A percentile compares a stretch with the other conserved stretches of the same genome.
Conservation (phyloP, 1,139 yeast genomes). For the Wickerhamomyces sp. region DNA sequence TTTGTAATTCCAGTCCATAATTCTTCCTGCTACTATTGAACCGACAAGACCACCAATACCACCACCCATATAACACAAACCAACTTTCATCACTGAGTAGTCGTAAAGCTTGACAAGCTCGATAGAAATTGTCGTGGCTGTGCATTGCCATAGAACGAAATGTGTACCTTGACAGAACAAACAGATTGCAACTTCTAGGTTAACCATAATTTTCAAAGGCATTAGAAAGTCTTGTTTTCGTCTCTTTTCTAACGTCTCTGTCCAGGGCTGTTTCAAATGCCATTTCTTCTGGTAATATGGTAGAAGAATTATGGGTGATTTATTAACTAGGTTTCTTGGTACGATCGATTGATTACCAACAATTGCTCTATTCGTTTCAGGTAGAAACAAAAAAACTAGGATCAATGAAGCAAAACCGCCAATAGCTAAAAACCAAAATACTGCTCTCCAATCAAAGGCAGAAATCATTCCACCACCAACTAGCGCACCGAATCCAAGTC, state of each 20-base stretch:
- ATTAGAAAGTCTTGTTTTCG: background rate
- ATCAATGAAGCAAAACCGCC: conserved; percentile 42
- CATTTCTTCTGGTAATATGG: conserved; percentile 22
- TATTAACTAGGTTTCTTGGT: conserved; percentile 37
- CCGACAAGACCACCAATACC: conserved; percentile 53
- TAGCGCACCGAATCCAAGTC: conserved; percentile 73
- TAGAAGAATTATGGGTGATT: conserved; percentile 36
- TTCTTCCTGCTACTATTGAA: conserved; percentile 41
- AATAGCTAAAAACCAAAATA: conserved; percentile 69
- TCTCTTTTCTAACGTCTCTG: background rate
- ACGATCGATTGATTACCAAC: conserved; percentile 62
- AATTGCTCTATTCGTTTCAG: conserved; percentile 65
- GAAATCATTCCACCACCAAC: conserved; percentile 64
- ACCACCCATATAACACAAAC: conserved; percentile 56
- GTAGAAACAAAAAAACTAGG: conserved; percentile 40
- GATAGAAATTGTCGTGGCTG: conserved; percentile 60
- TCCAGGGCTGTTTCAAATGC: background rate
- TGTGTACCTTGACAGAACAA: conserved; percentile 54
- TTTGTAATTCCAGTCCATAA: conserved; percentile 42
- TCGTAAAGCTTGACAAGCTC: conserved; percentile 43
- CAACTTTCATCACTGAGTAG: conserved; percentile 49
- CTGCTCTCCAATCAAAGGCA: conserved; percentile 65
- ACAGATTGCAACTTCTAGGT: conserved; percentile 31
- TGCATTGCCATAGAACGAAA: conserved; percentile 66
- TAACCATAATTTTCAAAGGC: conserved; percentile 32